phyloP scores from a whole-genome alignment of 441 rosid genomes.

The Erodium texanum region DNA sequence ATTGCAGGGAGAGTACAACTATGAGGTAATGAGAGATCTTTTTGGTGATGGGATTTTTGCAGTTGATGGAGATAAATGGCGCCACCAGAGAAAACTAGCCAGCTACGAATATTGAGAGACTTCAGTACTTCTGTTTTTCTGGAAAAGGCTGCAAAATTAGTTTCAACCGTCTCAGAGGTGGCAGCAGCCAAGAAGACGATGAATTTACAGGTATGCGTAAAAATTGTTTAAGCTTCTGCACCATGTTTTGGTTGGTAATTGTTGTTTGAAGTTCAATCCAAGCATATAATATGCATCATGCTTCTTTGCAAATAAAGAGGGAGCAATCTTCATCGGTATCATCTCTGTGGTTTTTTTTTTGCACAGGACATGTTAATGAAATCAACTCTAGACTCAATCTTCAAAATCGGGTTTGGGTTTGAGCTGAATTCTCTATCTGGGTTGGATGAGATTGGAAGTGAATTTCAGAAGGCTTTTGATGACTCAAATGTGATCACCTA shows the following conservation, averaged over 20 bases:
- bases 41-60: constrained; percentile 44
- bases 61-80: constrained; percentile 46
- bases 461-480: constrained; percentile 32
- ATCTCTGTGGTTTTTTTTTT: background rate
- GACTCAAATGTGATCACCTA: constrained; percentile 25
- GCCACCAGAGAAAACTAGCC: constrained; percentile 39
- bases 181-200: constrained; percentile 20
- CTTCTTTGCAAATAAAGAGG: background rate
- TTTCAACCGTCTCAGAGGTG: constrained; percentile 18
- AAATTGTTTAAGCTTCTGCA: background rate
- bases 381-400: constrained; percentile 30
- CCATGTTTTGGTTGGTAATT: background rate
- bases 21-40: constrained; percentile 33
- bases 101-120: constrained; percentile 36
- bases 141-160: constrained; percentile 26
- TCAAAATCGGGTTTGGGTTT: constrained; percentile 35
- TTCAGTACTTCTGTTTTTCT: constrained; percentile 28
- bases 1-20: constrained; percentile 26
- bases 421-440: constrained; percentile 31
- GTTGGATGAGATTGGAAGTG: constrained; percentile 20
- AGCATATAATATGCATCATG: background rate
- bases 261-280: background rate
- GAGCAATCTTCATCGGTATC: background rate
- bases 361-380: constrained; percentile 35
- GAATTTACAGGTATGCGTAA: constrained; percentile 23